Evolutionary conservation across 139 green algal species (phyloP).

Genomic region (Pseudopediastrum boryanum): DNA sequence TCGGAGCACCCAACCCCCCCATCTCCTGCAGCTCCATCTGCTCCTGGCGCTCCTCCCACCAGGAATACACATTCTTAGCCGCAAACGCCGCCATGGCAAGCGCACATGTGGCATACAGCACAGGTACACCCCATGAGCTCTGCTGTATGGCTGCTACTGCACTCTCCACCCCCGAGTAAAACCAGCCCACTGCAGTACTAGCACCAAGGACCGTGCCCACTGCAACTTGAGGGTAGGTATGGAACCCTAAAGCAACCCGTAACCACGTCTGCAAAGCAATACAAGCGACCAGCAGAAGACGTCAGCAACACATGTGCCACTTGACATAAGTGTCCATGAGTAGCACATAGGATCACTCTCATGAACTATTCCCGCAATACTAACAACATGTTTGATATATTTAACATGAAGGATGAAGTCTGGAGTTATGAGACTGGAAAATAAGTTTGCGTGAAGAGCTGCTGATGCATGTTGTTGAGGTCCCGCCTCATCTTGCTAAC

Average conservation of each 20-base stretch:
- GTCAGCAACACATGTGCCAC: background rate
- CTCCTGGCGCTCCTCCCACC: conserved; percentile 22
- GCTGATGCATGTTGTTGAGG: no score
- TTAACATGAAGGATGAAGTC: no score
- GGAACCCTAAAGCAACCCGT: conserved; percentile 68
- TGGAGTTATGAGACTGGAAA: no score
- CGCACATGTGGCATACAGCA: background rate
- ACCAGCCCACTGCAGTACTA: conserved; percentile 41
- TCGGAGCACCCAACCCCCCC: no score
- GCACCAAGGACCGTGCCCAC: conserved; percentile 63
- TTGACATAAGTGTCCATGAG: background rate
- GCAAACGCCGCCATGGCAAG: conserved; percentile 31
- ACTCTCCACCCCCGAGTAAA: conserved; percentile 10
- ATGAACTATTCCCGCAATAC: no score
- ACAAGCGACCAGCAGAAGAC: background rate
- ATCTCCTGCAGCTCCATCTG: no score
- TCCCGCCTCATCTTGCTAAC: no score
- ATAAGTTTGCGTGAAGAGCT: no score
- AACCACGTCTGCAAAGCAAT: conserved; percentile 62
- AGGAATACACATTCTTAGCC: conserved; percentile 35
- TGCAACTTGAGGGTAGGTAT: conserved; percentile 71
- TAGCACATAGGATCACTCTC: background rate
- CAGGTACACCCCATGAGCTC: background rate
- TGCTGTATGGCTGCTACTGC: conserved; percentile 21
- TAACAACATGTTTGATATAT: no score